Base-by-base conservation (phyloP, 192 early-diverging fungal genomes). In the Tieghemiomyces parasiticus region DNA sequence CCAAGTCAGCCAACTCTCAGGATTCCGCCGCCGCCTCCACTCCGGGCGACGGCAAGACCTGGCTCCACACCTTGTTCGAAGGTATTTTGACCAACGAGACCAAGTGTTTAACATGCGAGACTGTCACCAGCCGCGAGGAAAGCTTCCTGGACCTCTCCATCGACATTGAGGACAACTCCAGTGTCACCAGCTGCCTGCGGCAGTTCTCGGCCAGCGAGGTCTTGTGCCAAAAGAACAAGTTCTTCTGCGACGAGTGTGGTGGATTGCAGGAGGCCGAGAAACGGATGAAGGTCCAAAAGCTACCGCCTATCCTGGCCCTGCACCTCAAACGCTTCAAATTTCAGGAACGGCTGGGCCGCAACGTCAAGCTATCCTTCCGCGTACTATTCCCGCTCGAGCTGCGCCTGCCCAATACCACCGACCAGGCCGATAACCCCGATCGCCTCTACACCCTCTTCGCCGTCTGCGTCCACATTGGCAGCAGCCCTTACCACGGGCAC, bases 321-420 rank as follows among this genome's bases (percentile, higher is more conserved):
- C 96, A 99, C 61, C 70, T 99, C 33, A 99, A 99, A 67, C 81
- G 96, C 33, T 99, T 99, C 72, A 99, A 99, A 67, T 99, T 91
- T 70, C 89, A 94, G 64, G 92, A 99, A 61, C 76, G 85, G 20
- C 73, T 93, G 65, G 85, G 89, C 42, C 78, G 90, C 51, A 89
- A 94, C 65, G 85, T 92, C 63, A 99, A 99, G 71, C 81, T 99
- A 28, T 85, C 89, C 38, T 92, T 95, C 66, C 81, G 96, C 26
- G 93, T 99, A 22, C 81, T 87, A 38, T 99, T 97, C 60, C 93
- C 93, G 6, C 77, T 90, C 42, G 92, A 99, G 68, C 76, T 99
- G 56, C 79, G 92, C 42, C 73, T 97, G 47, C 97, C 94, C 58
- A 93, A 97, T 70, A 95, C 92, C 4, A 86, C 79, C 38, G 92